These are phyloP conservation scores for Lantana camara DNA, from an alignment of 257 asterid species.

Conservation along the genomic window DNA sequence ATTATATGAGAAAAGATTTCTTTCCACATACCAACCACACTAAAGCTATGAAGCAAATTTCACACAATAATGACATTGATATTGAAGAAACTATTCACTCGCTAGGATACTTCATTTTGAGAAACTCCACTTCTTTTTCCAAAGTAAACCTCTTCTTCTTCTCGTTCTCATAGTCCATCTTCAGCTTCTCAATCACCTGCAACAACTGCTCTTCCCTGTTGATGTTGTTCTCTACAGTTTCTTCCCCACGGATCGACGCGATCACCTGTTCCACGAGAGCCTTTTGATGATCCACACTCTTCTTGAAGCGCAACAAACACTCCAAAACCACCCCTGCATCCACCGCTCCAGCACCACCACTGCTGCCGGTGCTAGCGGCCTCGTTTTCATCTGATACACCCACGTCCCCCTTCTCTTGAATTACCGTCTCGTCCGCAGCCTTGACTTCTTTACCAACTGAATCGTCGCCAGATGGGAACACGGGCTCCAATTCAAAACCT, in stretches of 20 bases:
- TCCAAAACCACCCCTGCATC: constrained; percentile 41
- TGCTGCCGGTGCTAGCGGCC: neutral
- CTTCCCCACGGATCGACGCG: constrained; percentile 37
- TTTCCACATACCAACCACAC: too few relatives aligned
- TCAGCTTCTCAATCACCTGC: constrained; percentile 48
- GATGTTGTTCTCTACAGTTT: constrained; percentile 31
- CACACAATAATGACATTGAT: too few relatives aligned
- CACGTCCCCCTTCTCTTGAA: constrained; percentile 33
- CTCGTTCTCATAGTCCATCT: constrained; percentile 64
- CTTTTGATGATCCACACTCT: constrained; percentile 63
- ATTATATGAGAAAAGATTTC: too few relatives aligned
- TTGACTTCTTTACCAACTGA: constrained; percentile 31
- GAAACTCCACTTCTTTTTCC: constrained; percentile 61
- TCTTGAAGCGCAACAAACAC: constrained; percentile 44
- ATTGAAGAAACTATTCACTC: constrained; percentile 26
- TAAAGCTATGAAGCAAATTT: too few relatives aligned
- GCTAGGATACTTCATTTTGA: constrained; percentile 39
- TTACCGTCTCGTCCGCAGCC: constrained; percentile 36
- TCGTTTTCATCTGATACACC: neutral
- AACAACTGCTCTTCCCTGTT: constrained; percentile 48
- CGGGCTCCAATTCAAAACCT: constrained; percentile 71
- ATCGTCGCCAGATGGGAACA: constrained; percentile 41
- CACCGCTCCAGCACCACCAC: neutral
- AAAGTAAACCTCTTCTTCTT: constrained; percentile 50
- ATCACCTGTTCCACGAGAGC: constrained; percentile 50